Conservation (phyloP, 2,329 filamentous ascomycete species). For the Penicillium sp. region DNA sequence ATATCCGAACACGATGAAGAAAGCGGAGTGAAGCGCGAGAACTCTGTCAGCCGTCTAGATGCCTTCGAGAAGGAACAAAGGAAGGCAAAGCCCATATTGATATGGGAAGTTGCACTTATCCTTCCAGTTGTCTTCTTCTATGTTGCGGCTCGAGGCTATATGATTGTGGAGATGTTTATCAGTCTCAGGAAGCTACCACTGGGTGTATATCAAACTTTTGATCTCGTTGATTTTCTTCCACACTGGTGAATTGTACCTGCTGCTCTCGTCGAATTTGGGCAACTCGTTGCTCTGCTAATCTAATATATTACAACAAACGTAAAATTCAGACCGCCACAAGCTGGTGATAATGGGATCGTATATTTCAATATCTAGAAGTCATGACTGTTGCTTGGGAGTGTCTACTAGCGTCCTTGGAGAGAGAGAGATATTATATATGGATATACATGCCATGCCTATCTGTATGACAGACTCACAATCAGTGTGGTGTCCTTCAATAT, state of each 20-base stretch:
- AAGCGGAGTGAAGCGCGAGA: not conserved
- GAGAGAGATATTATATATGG: too few relatives aligned
- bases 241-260: too few relatives aligned
- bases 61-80: constrained; percentile 4
- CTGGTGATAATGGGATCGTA: too few relatives aligned
- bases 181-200: not conserved
- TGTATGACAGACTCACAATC: too few relatives aligned
- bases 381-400: too few relatives aligned
- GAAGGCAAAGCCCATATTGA: constrained; percentile 2
- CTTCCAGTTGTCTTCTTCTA: constrained; percentile 1
- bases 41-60: not conserved
- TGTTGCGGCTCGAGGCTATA: constrained; percentile 1
- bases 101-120: constrained; percentile 1
- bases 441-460: not conserved
- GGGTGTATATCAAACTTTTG: constrained; percentile 1
- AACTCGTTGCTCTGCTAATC: too few relatives aligned
- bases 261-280: too few relatives aligned
- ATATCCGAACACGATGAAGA: not conserved
- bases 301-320: too few relatives aligned
- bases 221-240: not conserved
- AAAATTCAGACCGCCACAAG: too few relatives aligned
- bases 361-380: too few relatives aligned
- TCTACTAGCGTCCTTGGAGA: too few relatives aligned
- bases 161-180: constrained; percentile 5
- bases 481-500: too few relatives aligned